Conservation (phyloP, 331 rosid species). For the Acacia concinna region DNA sequence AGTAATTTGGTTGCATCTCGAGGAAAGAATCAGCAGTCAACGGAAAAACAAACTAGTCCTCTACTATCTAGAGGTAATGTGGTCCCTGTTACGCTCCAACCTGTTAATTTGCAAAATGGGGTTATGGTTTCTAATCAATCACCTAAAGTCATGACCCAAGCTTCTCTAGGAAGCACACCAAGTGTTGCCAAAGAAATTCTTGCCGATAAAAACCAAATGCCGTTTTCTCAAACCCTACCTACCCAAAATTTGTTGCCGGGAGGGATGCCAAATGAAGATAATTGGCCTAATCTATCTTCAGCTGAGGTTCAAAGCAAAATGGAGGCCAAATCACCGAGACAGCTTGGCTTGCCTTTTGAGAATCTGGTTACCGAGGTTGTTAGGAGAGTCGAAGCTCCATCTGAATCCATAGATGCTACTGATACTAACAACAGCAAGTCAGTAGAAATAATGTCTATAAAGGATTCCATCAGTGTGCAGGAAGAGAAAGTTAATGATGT, state of each 20-base stretch:
- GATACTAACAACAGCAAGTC: constrained; percentile 36
- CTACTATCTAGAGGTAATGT: constrained; percentile 47
- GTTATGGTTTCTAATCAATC: constrained; percentile 34
- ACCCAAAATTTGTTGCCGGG: constrained; percentile 34
- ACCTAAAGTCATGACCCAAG: constrained; percentile 25
- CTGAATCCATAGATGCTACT: constrained; percentile 31
- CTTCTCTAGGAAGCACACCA: constrained; percentile 34
- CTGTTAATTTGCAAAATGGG: constrained; percentile 39
- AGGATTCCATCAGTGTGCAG: constrained; percentile 26
- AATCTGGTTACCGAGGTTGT: constrained; percentile 40
- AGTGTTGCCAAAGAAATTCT: constrained; percentile 33
- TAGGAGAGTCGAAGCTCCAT: constrained; percentile 33
- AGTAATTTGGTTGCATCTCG: constrained; percentile 35
- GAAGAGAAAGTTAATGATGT: constrained; percentile 42
- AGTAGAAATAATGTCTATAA: constrained; percentile 16
- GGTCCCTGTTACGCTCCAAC: constrained; percentile 61
- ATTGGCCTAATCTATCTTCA: constrained; percentile 20
- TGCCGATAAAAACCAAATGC: constrained; percentile 31
- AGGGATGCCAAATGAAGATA: constrained; percentile 25
- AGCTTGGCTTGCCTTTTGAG: constrained; percentile 23
- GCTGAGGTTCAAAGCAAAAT: constrained; percentile 15
- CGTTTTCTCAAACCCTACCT: constrained; percentile 28
- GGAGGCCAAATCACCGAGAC: constrained; percentile 18
- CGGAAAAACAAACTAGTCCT: constrained; percentile 31
- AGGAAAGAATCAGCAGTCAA: constrained; percentile 34